A percentile compares a stretch with the other conserved stretches of the same genome.
Conservation (phyloP, 495 filamentous ascomycete genomes). For the Recurvomyces mirabilis region DNA sequence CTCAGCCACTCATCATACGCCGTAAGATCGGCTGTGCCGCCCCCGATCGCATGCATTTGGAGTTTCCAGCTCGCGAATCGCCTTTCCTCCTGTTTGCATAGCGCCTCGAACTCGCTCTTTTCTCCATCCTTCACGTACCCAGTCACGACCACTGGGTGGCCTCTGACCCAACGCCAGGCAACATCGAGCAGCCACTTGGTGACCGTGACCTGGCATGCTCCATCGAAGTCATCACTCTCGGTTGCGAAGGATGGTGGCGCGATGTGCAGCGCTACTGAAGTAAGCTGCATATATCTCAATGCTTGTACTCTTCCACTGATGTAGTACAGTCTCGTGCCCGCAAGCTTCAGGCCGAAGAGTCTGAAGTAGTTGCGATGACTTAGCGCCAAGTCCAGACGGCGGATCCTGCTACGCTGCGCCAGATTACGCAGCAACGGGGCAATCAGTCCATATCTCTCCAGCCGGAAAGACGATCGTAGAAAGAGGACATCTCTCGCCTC, state of each 20-base stretch:
- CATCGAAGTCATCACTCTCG: not conserved
- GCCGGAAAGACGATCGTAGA: constrained; percentile 1
- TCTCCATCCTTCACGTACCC: constrained; percentile 13
- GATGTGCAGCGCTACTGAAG: constrained; percentile 8
- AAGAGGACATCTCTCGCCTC: constrained; percentile 10
- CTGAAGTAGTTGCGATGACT: constrained; percentile 6
- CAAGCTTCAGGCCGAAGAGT: constrained; percentile 11
- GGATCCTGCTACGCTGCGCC: not conserved
- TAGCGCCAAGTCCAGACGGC: constrained; percentile 14
- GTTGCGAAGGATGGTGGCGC: not conserved
- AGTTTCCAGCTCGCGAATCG: constrained; percentile 3
- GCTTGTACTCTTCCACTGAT: not conserved
- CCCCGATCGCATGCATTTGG: not conserved
- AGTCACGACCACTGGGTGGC: constrained; percentile 11
- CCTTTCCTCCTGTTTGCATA: constrained; percentile 1
- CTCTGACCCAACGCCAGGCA: constrained; percentile 14
- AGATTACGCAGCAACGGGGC: not conserved
- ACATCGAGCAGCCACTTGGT: constrained; percentile 13
- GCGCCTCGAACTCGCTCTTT: constrained; percentile 9
- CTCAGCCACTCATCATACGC: constrained; percentile 7
- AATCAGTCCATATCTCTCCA: constrained; percentile 2
- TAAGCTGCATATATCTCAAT: constrained; percentile 11
- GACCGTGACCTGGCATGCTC: constrained; percentile 12
- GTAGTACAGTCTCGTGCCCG: not conserved
- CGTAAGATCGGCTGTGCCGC: not conserved